These are phyloP conservation scores for Botrytis elliptica DNA, from an alignment of 2,329 filamentous ascomycete species.

Conservation along the genomic window DNA sequence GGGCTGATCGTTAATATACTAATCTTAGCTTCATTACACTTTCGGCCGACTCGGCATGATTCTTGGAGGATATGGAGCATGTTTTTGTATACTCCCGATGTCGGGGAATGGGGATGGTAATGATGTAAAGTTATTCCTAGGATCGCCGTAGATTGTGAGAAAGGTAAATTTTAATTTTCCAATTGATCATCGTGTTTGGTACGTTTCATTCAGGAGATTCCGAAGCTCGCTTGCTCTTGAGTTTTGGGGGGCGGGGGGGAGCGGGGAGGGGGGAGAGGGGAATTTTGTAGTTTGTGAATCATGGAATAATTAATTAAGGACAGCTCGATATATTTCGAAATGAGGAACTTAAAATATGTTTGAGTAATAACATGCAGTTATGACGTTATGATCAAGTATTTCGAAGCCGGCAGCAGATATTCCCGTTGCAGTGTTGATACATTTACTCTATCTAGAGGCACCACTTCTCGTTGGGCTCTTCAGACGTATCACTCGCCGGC, in stretches of 20 bases:
- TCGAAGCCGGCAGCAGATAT: background rate
- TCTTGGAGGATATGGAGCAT: background rate
- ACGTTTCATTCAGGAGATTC: background rate
- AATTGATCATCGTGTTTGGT: background rate
- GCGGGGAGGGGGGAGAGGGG: rapidly evolving
- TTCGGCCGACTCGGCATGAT: background rate
- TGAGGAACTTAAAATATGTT: background rate
- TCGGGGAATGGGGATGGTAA: background rate
- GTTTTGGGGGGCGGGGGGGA: too few species aligned
- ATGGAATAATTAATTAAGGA: background rate
- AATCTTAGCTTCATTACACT: background rate
- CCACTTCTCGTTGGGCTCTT: rapidly evolving
- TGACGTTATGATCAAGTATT: background rate
- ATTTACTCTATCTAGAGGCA: too few species aligned
- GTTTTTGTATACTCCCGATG: background rate
- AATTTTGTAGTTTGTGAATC: background rate
- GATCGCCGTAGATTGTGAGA: background rate
- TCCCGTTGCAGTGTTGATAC: background rate
- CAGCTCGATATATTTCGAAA: background rate
- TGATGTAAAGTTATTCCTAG: background rate
- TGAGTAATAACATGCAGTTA: background rate
- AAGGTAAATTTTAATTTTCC: background rate
- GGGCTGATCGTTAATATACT: background rate
- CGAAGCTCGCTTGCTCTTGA: background rate
- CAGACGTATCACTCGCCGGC: rapidly evolving